Conservation (phyloP, 345 rosid genomes). For the Laguncularia racemosa region DNA sequence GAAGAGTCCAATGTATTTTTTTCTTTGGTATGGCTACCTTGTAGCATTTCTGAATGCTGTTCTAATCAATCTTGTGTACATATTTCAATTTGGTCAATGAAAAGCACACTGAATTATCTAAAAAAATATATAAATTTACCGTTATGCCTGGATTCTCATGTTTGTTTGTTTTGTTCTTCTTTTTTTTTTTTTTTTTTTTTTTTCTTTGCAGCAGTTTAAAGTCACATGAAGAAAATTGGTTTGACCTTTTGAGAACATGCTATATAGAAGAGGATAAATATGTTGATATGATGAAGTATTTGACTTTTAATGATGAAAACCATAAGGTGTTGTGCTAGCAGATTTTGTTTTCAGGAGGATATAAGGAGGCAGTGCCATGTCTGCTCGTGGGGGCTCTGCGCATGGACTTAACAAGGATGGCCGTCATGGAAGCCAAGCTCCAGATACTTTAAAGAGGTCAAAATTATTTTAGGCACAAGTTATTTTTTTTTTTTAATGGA, state of each 20-base stretch:
- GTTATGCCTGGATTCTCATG: too few relatives aligned
- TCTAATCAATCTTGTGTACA: too few relatives aligned
- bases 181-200: too few relatives aligned
- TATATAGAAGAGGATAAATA: neutral
- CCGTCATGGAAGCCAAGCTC: slow-evolving; percentile 15
- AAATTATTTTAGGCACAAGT: slow-evolving; percentile 1
- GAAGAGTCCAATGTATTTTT: too few relatives aligned
- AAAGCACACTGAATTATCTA: too few relatives aligned
- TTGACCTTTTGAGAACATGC: neutral
- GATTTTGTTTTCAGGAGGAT: slow-evolving; percentile 11
- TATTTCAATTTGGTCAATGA: too few relatives aligned
- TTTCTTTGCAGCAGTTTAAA: neutral
- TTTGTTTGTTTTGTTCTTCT: neutral
- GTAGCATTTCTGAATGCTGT: too few relatives aligned
- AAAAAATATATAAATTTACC: too few relatives aligned
- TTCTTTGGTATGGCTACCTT: too few relatives aligned
- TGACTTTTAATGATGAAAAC: slow-evolving; percentile 15
- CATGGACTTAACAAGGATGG: slow-evolving; percentile 16
- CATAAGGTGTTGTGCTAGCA: slow-evolving; percentile 6
- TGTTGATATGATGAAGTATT: slow-evolving; percentile 16
- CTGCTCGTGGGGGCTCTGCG: slow-evolving; percentile 23
- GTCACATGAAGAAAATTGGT: neutral
- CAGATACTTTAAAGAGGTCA: slow-evolving; percentile 29
- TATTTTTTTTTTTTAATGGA: slow-evolving; percentile 1
- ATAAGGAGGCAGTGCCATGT: slow-evolving; percentile 23